Conservation (phyloP, 805 yeast genomes). For the Debaryomyces prosopidis region DNA sequence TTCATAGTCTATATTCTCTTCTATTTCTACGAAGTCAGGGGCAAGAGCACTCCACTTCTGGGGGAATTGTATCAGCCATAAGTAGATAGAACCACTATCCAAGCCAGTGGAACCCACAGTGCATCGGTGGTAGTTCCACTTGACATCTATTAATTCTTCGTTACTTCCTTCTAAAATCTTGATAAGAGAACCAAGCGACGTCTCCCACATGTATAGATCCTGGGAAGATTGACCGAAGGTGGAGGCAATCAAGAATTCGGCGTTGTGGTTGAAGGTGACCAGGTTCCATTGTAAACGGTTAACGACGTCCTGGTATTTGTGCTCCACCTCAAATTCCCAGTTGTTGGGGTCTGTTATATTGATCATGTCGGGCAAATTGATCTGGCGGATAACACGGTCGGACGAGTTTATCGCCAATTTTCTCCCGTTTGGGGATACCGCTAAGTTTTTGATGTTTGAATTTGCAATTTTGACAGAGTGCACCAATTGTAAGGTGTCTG, state of each 20-base stretch:
- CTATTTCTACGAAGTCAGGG: slow-evolving; percentile 93
- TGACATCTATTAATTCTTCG: slow-evolving; percentile 83
- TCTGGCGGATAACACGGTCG: slow-evolving; percentile 72
- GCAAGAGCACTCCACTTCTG: slow-evolving; percentile 97
- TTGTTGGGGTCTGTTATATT: slow-evolving; percentile 28
- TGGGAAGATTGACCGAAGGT: slow-evolving; percentile 83
- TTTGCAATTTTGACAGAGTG: slow-evolving; percentile 59
- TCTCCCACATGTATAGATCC: slow-evolving; percentile 91
- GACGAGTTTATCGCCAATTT: slow-evolving; percentile 74
- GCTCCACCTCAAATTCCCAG: slow-evolving; percentile 67
- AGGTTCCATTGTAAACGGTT: slow-evolving; percentile 88
- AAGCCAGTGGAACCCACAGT: slow-evolving; percentile 79
- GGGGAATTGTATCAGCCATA: slow-evolving; percentile 81
- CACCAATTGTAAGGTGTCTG: slow-evolving; percentile 33
- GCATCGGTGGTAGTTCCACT: slow-evolving; percentile 80
- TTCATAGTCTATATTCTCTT: slow-evolving; percentile 83
- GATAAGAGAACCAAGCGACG: slow-evolving; percentile 80
- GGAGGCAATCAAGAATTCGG: slow-evolving; percentile 85
- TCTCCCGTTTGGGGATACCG: slow-evolving; percentile 57
- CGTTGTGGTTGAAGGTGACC: slow-evolving; percentile 67
- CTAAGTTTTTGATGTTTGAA: slow-evolving; percentile 69
- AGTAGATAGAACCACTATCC: slow-evolving; percentile 77
- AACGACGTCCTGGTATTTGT: slow-evolving; percentile 86
- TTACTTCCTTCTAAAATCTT: slow-evolving; percentile 89
- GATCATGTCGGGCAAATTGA: slow-evolving; percentile 46